Evolutionary conservation across 495 filamentous ascomycete genomes (phyloP).

Genomic region (Margaritispora aquatica): DNA sequence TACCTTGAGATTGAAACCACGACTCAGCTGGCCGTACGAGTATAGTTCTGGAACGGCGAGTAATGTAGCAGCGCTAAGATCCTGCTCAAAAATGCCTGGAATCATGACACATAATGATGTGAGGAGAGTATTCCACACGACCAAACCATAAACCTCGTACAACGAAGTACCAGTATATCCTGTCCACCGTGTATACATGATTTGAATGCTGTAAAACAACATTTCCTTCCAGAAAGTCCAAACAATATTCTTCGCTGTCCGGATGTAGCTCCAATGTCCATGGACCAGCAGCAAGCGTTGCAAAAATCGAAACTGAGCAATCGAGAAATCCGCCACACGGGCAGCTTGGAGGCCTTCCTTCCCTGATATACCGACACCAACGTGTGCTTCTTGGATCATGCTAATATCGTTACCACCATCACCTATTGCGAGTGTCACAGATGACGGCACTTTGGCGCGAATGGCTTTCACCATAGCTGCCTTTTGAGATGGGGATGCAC

Average conservation of each 20-base stretch:
- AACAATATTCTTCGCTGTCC: slow-evolving; percentile 81
- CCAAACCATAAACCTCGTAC: slow-evolving; percentile 79
- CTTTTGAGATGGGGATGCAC: slow-evolving; percentile 83
- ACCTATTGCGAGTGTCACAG: slow-evolving; percentile 84
- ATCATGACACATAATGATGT: slow-evolving; percentile 84
- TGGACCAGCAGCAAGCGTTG: slow-evolving; percentile 83
- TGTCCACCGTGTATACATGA: slow-evolving; percentile 69
- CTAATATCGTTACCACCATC: slow-evolving; percentile 94
- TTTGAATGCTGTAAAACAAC: slow-evolving; percentile 80
- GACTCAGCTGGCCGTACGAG: slow-evolving; percentile 67
- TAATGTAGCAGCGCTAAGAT: slow-evolving; percentile 70
- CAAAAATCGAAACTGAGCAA: slow-evolving; percentile 91
- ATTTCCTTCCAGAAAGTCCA: slow-evolving; percentile 85
- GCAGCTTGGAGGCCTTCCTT: slow-evolving; percentile 91
- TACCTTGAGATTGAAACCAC: slow-evolving; percentile 67
- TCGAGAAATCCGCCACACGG: slow-evolving; percentile 82
- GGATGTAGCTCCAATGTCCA: slow-evolving; percentile 90
- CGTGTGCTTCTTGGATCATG: slow-evolving; percentile 93
- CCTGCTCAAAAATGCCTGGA: slow-evolving; percentile 82
- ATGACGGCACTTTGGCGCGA: slow-evolving; percentile 57
- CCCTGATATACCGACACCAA: slow-evolving; percentile 88
- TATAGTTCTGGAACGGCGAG: slow-evolving; percentile 90
- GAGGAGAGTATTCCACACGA: slow-evolving; percentile 88
- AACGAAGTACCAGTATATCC: slow-evolving; percentile 87
- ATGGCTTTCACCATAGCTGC: slow-evolving; percentile 75